Conservation (phyloP, 495 filamentous ascomycete species). For the Pyrenopolyporus hunteri region DNA sequence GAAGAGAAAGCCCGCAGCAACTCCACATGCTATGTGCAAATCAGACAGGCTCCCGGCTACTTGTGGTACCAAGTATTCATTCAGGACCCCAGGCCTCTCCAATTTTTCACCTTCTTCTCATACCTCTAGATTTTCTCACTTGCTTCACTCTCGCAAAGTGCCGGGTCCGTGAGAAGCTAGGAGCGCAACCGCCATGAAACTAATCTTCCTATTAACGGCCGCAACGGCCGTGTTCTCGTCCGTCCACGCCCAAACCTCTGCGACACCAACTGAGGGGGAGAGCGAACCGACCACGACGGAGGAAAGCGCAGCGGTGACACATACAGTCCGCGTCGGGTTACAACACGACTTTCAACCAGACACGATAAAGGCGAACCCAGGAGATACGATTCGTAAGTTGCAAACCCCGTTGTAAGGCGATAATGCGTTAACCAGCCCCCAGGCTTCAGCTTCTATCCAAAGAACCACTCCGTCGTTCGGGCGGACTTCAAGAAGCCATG, state of each 20-base stretch:
- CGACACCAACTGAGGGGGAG: background rate
- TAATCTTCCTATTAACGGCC: background rate
- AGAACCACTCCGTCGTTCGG: constrained; percentile 63
- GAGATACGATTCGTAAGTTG: constrained; percentile 24
- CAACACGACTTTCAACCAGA: constrained; percentile 21
- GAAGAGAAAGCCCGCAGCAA: background rate
- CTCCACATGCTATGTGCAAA: constrained; percentile 8
- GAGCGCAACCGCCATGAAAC: constrained; percentile 2
- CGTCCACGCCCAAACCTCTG: background rate
- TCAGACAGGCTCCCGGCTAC: background rate
- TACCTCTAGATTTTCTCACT: background rate
- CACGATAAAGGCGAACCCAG: constrained; percentile 9
- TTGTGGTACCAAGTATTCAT: background rate
- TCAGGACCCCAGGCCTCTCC: background rate
- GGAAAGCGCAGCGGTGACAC: constrained; percentile 6
- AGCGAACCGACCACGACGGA: background rate
- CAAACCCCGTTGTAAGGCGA: background rate
- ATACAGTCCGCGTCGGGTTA: constrained; percentile 16
- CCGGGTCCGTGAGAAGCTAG: background rate
- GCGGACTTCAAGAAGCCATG: constrained; percentile 63
- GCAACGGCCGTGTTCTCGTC: background rate
- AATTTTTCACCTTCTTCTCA: constrained; percentile 1
- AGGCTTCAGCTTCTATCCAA: constrained; percentile 63
- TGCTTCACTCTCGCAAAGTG: background rate
- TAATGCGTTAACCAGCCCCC: background rate